Percentiles rank a stretch among this genome's conserved stretches.
phyloP scores from a whole-genome alignment of 495 filamentous ascomycete genomes.

The Xylaria longipes region DNA sequence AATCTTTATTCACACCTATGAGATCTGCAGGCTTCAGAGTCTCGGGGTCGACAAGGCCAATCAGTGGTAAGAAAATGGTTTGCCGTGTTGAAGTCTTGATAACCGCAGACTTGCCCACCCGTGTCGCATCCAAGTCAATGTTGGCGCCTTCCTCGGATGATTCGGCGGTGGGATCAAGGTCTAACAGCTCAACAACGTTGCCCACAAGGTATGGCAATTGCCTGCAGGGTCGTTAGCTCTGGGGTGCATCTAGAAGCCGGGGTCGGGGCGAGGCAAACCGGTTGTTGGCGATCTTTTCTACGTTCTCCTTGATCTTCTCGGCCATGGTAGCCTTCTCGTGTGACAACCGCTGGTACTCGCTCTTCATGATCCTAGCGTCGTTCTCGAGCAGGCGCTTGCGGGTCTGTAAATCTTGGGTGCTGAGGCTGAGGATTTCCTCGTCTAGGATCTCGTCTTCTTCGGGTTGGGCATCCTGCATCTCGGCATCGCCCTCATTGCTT shows the following conservation, averaged over 20 bases:
- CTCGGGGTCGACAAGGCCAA: slow-evolving; percentile 94
- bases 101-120: slow-evolving; percentile 96
- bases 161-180: slow-evolving; percentile 95
- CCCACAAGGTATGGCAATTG: slow-evolving; percentile 98
- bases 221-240: slow-evolving; percentile 53
- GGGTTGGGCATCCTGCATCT: slow-evolving; percentile 82
- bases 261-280: slow-evolving; percentile 62
- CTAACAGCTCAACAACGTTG: slow-evolving; percentile 95
- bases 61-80: slow-evolving; percentile 98
- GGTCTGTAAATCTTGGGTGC: slow-evolving; percentile 92
- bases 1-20: slow-evolving; percentile 99
- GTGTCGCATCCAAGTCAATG: slow-evolving; percentile 95
- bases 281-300: slow-evolving; percentile 99
- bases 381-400: slow-evolving; percentile 90
- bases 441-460: slow-evolving; percentile 83
- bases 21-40: slow-evolving; percentile 93
- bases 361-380: slow-evolving; percentile 97
- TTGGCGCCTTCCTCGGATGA: slow-evolving; percentile 97
- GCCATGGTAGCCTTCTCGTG: slow-evolving; percentile 95
- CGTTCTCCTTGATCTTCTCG: slow-evolving; percentile 98
- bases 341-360: slow-evolving; percentile 90
- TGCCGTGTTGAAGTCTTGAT: slow-evolving; percentile 99
- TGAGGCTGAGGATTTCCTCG: slow-evolving; percentile 85
- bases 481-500: slow-evolving; percentile 73
- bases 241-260: slow-evolving; percentile 13